Evolutionary conservation across 768 basidiomycete genomes (phyloP).

Genomic region (Cantharellus anzutake): DNA sequence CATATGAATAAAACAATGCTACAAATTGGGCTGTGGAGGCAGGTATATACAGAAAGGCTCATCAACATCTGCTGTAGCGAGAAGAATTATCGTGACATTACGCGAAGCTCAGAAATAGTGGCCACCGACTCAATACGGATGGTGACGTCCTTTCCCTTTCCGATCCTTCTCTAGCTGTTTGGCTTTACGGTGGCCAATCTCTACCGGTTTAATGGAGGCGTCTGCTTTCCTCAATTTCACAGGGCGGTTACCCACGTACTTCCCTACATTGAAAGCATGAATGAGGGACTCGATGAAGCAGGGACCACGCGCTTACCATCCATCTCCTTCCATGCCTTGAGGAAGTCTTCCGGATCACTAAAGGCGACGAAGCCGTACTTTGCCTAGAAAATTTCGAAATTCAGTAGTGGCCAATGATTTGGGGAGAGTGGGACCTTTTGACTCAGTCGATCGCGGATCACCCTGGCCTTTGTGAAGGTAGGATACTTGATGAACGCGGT

Average conservation of each 20-base stretch:
- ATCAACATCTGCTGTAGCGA: too few species aligned
- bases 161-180: conserved; percentile 74
- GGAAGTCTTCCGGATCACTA: conserved; percentile 93
- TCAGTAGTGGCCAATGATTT: background rate
- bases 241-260: conserved; percentile 98
- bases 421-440: conserved; percentile 49
- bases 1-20: too few species aligned
- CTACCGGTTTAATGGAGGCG: conserved; percentile 69
- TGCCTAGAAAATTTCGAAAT: conserved; percentile 31
- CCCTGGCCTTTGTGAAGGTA: conserved; percentile 87
- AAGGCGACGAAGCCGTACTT: conserved; percentile 97
- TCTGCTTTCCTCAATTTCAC: conserved; percentile 92
- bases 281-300: background rate
- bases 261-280: conserved; percentile 30
- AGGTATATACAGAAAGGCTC: too few species aligned
- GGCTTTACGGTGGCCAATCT: conserved; percentile 87
- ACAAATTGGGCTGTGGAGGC: too few species aligned
- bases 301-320: conserved; percentile 44
- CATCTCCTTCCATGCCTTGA: conserved; percentile 99
- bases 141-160: conserved; percentile 67
- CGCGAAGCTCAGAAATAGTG: too few species aligned
- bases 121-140: conserved; percentile 40
- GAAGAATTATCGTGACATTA: too few species aligned
- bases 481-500: conserved; percentile 88
- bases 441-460: conserved; percentile 85